These are phyloP conservation scores for Brassica hybrid DNA, from an alignment of 441 rosid species.

Conservation along the genomic window DNA sequence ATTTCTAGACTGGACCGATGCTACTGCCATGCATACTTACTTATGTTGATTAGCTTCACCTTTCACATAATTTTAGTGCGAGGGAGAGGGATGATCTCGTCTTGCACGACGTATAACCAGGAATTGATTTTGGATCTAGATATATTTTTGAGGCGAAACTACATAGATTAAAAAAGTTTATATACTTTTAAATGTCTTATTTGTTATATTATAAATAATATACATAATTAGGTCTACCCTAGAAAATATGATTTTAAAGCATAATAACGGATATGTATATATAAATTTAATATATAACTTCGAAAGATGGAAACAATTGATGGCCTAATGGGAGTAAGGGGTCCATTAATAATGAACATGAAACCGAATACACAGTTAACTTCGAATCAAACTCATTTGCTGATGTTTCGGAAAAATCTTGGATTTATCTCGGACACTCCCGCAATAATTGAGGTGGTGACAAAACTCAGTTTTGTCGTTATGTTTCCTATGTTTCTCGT, in stretches of 20 bases:
- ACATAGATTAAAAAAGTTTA: too few relatives aligned
- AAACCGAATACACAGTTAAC: slow-evolving; percentile 25
- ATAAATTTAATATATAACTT: neutral
- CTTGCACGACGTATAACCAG: neutral
- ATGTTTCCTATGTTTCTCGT: slow-evolving; percentile 40
- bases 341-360: slow-evolving; percentile 40
- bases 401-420: slow-evolving; percentile 33
- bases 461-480: slow-evolving; percentile 42
- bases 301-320: slow-evolving; percentile 11
- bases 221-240: neutral
- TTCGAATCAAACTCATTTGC: slow-evolving; percentile 31
- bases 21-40: neutral
- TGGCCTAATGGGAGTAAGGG: slow-evolving; percentile 29
- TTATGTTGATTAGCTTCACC: neutral
- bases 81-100: neutral
- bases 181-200: too few relatives aligned
- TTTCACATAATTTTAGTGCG: neutral
- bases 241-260: neutral
- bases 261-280: neutral
- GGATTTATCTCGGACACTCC: slow-evolving; percentile 34
- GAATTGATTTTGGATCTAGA: neutral
- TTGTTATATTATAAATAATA: neutral
- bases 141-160: neutral
- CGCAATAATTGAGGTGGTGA: slow-evolving; percentile 40
- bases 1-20: neutral